phyloP scores from a whole-genome alignment of 768 basidiomycete species.

The Russula sp. region DNA sequence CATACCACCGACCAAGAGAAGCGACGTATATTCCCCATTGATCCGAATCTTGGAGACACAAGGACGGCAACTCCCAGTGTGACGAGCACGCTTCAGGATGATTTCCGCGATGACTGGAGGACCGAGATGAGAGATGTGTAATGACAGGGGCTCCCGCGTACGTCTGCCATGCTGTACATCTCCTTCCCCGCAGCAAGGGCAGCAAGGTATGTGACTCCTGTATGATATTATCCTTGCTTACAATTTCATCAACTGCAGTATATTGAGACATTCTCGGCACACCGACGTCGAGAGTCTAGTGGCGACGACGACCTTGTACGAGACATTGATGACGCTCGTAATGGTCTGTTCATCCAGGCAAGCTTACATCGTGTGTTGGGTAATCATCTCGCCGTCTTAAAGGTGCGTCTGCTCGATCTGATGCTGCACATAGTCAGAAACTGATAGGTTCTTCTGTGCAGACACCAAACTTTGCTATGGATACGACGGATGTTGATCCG shows the following conservation, averaged over 20 bases:
- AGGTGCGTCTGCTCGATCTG: neutral
- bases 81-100: neutral
- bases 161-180: neutral
- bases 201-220: neutral
- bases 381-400: neutral
- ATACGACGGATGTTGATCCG: neutral
- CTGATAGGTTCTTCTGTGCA: neutral
- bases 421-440: neutral
- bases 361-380: neutral
- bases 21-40: neutral
- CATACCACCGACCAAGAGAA: slow-evolving; percentile 7
- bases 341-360: neutral
- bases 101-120: neutral
- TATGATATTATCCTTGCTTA: neutral
- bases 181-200: neutral
- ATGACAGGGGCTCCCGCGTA: neutral
- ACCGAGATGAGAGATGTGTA: neutral
- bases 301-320: neutral
- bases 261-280: neutral
- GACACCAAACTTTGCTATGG: slow-evolving; percentile 13
- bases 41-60: neutral
- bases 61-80: neutral
- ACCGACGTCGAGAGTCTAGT: neutral
- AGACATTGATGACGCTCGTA: neutral
- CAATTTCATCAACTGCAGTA: slow-evolving; percentile 1